These are phyloP conservation scores for Choanephora cucurbitarum DNA, from an alignment of 371 early-diverging fungal genomes.

Conservation along the genomic window DNA sequence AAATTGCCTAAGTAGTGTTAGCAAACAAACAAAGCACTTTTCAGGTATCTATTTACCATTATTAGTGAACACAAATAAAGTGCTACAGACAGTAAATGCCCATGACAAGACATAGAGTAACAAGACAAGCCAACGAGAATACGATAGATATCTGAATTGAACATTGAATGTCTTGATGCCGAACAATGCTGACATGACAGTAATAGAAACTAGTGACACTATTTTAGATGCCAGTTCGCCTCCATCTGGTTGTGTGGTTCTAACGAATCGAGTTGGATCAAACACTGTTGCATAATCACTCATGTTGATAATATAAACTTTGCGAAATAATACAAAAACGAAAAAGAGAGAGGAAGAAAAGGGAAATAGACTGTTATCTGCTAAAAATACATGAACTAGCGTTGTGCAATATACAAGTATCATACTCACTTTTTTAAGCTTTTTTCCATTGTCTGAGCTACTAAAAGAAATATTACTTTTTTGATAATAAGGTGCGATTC, in stretches of 20 bases:
- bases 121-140: conserved; percentile 24
- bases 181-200: conserved; percentile 17
- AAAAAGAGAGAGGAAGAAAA: not conserved
- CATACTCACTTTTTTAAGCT: not conserved
- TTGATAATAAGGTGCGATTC: too few species aligned
- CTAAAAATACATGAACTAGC: not conserved
- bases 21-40: not conserved
- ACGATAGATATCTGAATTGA: conserved; percentile 25
- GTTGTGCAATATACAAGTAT: not conserved
- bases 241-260: conserved; percentile 22
- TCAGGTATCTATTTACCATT: conserved; percentile 9
- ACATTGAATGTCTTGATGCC: conserved; percentile 26
- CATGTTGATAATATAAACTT: too few species aligned
- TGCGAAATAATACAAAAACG: not conserved
- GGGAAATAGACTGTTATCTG: not conserved
- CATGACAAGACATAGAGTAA: conserved; percentile 24
- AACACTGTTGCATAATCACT: not conserved
- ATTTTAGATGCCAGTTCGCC: conserved; percentile 21
- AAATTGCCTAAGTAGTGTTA: conserved; percentile 13
- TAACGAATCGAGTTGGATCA: conserved; percentile 2
- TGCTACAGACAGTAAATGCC: conserved; percentile 18
- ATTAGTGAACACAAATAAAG: conserved; percentile 24
- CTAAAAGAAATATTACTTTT: too few species aligned
- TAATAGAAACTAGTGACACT: conserved; percentile 17
- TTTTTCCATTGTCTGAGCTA: too few species aligned